A percentile compares a stretch with the other conserved stretches of the same genome.
phyloP scores from a whole-genome alignment of 2,329 filamentous ascomycete genomes.

The Aspergillus floridensis region DNA sequence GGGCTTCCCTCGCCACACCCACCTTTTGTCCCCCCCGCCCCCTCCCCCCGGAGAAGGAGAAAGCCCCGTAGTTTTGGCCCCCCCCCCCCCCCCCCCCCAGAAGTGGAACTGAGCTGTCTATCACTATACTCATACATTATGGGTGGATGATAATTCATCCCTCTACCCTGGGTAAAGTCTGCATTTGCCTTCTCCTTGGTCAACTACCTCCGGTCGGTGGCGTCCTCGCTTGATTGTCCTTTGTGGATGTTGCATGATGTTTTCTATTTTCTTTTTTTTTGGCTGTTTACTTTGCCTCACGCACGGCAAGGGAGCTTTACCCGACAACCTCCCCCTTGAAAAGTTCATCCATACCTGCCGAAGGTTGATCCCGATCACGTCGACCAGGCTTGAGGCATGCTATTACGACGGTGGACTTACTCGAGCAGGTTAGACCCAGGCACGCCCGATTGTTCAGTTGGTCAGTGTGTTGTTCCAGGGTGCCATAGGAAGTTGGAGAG shows the following conservation, averaged over 20 bases:
- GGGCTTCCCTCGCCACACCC: no score
- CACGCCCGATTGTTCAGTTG: constrained; percentile 6
- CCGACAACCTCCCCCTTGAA: neutral
- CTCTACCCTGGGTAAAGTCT: neutral
- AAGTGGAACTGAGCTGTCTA: neutral
- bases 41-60: no score
- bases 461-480: constrained; percentile 4
- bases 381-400: neutral
- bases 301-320: neutral
- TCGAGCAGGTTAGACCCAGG: constrained; percentile 10
- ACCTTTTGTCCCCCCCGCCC: no score
- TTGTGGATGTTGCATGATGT: neutral
- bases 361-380: neutral
- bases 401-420: constrained; percentile 6
- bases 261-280: neutral
- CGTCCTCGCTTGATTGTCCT: neutral
- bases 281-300: neutral
- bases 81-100: neutral
- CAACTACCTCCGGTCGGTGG: neutral
- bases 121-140: neutral
- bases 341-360: neutral
- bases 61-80: neutral
- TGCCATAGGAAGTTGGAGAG: constrained; percentile 6
- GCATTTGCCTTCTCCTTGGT: neutral
- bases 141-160: neutral